phyloP scores from a whole-genome alignment of 169 alveolate species.

The Eimeria tenella region DNA sequence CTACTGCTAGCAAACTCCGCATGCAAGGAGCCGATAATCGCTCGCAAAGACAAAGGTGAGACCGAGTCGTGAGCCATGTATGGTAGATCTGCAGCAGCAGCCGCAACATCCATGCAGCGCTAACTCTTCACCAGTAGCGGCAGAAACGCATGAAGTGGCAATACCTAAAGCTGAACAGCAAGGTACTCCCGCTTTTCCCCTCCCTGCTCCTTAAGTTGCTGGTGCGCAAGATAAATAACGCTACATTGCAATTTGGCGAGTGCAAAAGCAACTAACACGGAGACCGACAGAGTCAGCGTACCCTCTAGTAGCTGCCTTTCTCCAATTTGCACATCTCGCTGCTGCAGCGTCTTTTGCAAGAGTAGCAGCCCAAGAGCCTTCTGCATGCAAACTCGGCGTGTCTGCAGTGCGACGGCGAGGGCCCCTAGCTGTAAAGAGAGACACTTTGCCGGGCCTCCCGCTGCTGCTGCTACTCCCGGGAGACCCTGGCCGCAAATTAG shows the following conservation, averaged over 20 bases:
- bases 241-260: too few relatives aligned
- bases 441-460: slow-evolving; percentile 36
- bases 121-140: neutral
- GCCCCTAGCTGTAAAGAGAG: slow-evolving; percentile 56
- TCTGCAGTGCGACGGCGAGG: slow-evolving; percentile 72
- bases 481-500: slow-evolving; percentile 59
- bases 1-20: slow-evolving; percentile 74
- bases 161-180: too few relatives aligned
- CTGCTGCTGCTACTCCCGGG: slow-evolving; percentile 55
- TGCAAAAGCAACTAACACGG: too few relatives aligned
- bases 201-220: too few relatives aligned
- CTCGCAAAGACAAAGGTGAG: slow-evolving; percentile 60
- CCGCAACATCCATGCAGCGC: neutral
- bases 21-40: slow-evolving; percentile 68
- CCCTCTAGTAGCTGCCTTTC: slow-evolving; percentile 41
- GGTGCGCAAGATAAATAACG: too few relatives aligned
- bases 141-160: neutral
- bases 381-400: slow-evolving; percentile 66
- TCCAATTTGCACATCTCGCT: neutral
- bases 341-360: slow-evolving; percentile 40
- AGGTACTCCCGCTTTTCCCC: too few relatives aligned
- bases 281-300: neutral
- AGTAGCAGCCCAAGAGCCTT: slow-evolving; percentile 35
- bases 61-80: slow-evolving; percentile 72
- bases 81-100: slow-evolving; percentile 55